Conservation (phyloP, 306 rosid genomes). For the Senna tora region DNA sequence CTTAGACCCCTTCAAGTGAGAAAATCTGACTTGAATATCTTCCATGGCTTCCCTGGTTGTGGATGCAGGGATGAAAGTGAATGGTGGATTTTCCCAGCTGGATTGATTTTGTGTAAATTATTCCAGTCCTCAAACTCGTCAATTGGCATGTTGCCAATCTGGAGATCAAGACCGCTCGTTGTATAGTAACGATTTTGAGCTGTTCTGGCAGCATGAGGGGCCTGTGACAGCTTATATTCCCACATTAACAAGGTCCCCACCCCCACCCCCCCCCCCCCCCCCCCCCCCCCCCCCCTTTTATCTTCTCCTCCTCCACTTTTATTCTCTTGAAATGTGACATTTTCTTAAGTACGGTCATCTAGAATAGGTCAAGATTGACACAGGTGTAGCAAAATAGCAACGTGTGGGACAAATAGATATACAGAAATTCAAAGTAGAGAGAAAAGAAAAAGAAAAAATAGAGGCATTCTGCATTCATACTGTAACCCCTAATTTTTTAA, state of each 20-base stretch:
- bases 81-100: constrained; percentile 95
- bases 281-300: no score
- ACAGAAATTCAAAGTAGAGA: constrained; percentile 38
- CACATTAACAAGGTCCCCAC: constrained; percentile 47
- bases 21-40: constrained; percentile 6
- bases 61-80: constrained; percentile 93
- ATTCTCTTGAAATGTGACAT: constrained; percentile 40
- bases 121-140: constrained; percentile 87
- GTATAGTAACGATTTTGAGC: constrained; percentile 93
- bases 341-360: constrained; percentile 34
- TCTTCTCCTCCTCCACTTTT: background rate
- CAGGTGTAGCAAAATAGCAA: constrained; percentile 51
- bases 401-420: constrained; percentile 45
- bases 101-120: constrained; percentile 84
- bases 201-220: constrained; percentile 96
- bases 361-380: constrained; percentile 68
- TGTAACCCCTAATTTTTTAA: constrained; percentile 56
- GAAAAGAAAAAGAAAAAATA: constrained; percentile 31
- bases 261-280: no score
- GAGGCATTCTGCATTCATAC: constrained; percentile 53
- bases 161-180: constrained; percentile 99
- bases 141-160: constrained; percentile 98
- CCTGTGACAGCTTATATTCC: constrained; percentile 48
- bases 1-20: constrained; percentile 16
- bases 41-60: constrained; percentile 27